A percentile compares a stretch with the other conserved stretches of the same genome.
phyloP scores from a whole-genome alignment of 2,329 filamentous ascomycete species.

The Aspergillus fructus region DNA sequence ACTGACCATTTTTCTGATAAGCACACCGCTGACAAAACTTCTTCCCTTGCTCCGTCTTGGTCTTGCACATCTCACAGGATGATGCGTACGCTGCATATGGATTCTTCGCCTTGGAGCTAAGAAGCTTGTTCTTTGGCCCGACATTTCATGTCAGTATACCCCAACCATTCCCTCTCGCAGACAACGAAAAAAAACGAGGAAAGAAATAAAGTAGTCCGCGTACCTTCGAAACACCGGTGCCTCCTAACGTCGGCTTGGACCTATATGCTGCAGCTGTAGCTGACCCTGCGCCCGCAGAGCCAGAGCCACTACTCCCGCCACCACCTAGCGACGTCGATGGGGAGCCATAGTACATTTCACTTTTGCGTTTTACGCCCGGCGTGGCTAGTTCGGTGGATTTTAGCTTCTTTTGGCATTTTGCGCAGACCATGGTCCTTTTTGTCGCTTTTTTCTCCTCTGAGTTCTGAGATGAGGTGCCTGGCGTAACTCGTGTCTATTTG shows the following conservation, averaged over 20 bases:
- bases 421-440: conserved; percentile 57
- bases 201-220: conserved; percentile 8
- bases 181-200: too few relatives aligned
- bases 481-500: not conserved
- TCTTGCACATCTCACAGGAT: conserved; percentile 62
- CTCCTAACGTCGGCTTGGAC: conserved; percentile 52
- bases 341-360: conserved; percentile 65
- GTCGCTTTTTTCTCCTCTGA: not conserved
- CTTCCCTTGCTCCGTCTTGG: conserved; percentile 61
- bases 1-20: conserved; percentile 60
- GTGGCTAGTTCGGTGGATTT: conserved; percentile 63
- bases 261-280: conserved; percentile 14
- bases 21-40: conserved; percentile 63
- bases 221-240: conserved; percentile 61
- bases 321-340: conserved; percentile 41
- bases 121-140: conserved; percentile 57
- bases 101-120: conserved; percentile 65
- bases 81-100: conserved; percentile 65
- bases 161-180: too few relatives aligned
- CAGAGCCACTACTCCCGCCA: conserved; percentile 24
- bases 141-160: not conserved
- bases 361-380: conserved; percentile 66
- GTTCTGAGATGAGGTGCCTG: not conserved
- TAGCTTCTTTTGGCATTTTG: conserved; percentile 62
- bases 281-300: not conserved